These are phyloP conservation scores for Agaricus subrufescens DNA, from an alignment of 768 basidiomycete genomes.

Conservation along the genomic window DNA sequence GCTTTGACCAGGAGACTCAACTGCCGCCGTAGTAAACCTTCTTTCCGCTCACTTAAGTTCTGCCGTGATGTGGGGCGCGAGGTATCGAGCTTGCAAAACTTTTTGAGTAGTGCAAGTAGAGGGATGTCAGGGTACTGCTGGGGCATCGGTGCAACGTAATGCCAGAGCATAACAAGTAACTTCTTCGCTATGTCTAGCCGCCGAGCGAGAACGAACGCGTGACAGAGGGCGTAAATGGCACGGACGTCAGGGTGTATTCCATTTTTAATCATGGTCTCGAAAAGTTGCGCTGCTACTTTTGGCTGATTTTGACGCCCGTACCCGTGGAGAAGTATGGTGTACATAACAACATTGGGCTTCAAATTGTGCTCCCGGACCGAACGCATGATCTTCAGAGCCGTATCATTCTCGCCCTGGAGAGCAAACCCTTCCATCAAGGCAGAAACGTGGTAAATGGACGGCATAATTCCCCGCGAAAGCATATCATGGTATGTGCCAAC, in stretches of 20 bases:
- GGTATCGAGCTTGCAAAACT: constrained; percentile 3
- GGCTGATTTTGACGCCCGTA: constrained; percentile 60
- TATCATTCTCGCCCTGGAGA: constrained; percentile 50
- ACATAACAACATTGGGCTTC: constrained; percentile 60
- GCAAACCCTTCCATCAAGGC: constrained; percentile 77
- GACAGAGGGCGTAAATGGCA: constrained; percentile 65
- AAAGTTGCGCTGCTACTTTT: constrained; percentile 45
- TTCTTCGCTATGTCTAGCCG: constrained; percentile 44
- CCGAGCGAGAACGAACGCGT: constrained; percentile 60
- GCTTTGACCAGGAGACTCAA: background rate
- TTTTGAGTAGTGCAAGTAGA: constrained; percentile 3
- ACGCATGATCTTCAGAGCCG: constrained; percentile 52
- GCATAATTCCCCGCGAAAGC: constrained; percentile 63
- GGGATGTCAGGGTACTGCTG: constrained; percentile 28
- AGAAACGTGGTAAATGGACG: constrained; percentile 67
- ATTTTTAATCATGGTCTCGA: constrained; percentile 56
- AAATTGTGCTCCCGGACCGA: constrained; percentile 46
- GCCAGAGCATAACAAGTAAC: constrained; percentile 61
- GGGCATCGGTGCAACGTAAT: constrained; percentile 58
- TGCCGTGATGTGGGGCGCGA: background rate
- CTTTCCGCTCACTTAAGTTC: background rate
- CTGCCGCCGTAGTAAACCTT: background rate
- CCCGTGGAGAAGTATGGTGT: constrained; percentile 73
- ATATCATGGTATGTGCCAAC: constrained; percentile 52
- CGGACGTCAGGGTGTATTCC: constrained; percentile 68